A percentile compares a stretch with the other conserved stretches of the same genome.
phyloP scores from a whole-genome alignment of 441 rosid species.

The Rhodomyrtus psidioides region DNA sequence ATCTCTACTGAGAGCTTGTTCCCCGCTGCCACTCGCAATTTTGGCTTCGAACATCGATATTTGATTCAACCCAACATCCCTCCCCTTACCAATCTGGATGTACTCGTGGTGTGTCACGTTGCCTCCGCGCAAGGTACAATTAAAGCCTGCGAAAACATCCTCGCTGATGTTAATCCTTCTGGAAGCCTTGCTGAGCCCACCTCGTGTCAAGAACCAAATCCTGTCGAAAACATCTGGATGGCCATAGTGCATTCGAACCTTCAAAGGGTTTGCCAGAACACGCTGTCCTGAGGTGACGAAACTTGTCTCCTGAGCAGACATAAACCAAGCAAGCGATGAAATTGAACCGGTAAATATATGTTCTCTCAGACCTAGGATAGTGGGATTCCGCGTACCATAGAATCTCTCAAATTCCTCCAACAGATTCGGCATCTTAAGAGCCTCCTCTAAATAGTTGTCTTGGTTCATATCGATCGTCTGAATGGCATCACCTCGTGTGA shows the following conservation, averaged over 20 bases:
- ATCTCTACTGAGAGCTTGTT: slow-evolving; percentile 9
- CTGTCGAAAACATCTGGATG: slow-evolving; percentile 14
- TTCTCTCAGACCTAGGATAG: slow-evolving; percentile 10
- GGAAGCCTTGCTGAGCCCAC: slow-evolving; percentile 14
- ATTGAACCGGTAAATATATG: slow-evolving; percentile 10
- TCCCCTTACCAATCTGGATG: slow-evolving; percentile 10
- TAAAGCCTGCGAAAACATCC: slow-evolving; percentile 4
- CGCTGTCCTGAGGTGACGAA: slow-evolving; percentile 7
- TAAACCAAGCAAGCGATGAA: slow-evolving; percentile 12
- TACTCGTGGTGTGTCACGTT: slow-evolving; percentile 13
- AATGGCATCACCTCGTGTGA: slow-evolving; percentile 9
- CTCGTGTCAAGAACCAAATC: slow-evolving; percentile 13
- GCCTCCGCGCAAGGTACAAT: slow-evolving; percentile 11
- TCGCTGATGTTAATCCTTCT: slow-evolving; percentile 4
- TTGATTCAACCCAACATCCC: slow-evolving; percentile 13
- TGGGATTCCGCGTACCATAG: slow-evolving; percentile 10
- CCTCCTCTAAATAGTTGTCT: slow-evolving; percentile 9
- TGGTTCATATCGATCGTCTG: slow-evolving; percentile 15
- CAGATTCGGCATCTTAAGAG: slow-evolving; percentile 12
- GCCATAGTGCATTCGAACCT: slow-evolving; percentile 12
- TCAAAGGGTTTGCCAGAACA: slow-evolving; percentile 9
- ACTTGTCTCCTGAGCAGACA: slow-evolving; percentile 12
- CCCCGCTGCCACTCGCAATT: slow-evolving; percentile 9
- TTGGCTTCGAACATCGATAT: slow-evolving; percentile 15
- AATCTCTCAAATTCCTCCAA: slow-evolving; percentile 6